A percentile compares a stretch with the other conserved stretches of the same genome.
These are phyloP conservation scores for Mallotus nudiflorus DNA, from an alignment of 345 rosid genomes.

Conservation along the genomic window DNA sequence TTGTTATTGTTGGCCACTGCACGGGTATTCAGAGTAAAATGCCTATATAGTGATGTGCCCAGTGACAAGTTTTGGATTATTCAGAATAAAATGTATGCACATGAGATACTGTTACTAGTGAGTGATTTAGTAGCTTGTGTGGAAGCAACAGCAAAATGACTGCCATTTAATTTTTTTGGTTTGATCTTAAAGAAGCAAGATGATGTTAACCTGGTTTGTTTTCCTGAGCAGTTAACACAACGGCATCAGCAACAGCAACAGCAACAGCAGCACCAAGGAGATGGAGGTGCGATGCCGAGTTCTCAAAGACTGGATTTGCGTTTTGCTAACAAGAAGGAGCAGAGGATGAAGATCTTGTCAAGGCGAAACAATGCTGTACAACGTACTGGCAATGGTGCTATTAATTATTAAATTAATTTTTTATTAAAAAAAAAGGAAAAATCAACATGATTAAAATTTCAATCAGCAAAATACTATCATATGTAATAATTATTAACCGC, in stretches of 20 bases:
- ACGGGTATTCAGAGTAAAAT: slow-evolving; percentile 21
- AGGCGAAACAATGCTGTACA: slow-evolving; percentile 31
- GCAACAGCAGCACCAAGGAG: slow-evolving; percentile 35
- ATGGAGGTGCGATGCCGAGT: slow-evolving; percentile 43
- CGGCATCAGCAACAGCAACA: slow-evolving; percentile 28
- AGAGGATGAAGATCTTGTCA: slow-evolving; percentile 51
- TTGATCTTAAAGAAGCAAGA: not conserved
- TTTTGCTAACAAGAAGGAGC: slow-evolving; percentile 83
- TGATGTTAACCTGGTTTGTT: not conserved
- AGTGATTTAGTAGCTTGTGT: not conserved
- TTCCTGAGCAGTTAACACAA: slow-evolving; percentile 11
- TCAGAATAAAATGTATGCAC: too few relatives aligned
- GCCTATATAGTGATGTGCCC: slow-evolving; percentile 9
- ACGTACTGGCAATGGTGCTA: slow-evolving; percentile 27
- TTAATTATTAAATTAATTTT: too few relatives aligned
- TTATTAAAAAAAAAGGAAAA: too few relatives aligned
- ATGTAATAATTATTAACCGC: too few relatives aligned
- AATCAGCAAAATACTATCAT: too few relatives aligned
- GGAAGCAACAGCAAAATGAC: too few relatives aligned
- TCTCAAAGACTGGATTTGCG: slow-evolving; percentile 76
- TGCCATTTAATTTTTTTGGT: too few relatives aligned
- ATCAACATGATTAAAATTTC: too few relatives aligned
- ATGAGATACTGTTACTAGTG: slow-evolving; percentile 10
- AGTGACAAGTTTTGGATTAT: too few relatives aligned
- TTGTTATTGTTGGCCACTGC: slow-evolving; percentile 13